A percentile compares a stretch with the other conserved stretches of the same genome.
These are phyloP conservation scores for Pseudohalonectria lignicola DNA, from an alignment of 2,329 filamentous ascomycete species.

Conservation along the genomic window DNA sequence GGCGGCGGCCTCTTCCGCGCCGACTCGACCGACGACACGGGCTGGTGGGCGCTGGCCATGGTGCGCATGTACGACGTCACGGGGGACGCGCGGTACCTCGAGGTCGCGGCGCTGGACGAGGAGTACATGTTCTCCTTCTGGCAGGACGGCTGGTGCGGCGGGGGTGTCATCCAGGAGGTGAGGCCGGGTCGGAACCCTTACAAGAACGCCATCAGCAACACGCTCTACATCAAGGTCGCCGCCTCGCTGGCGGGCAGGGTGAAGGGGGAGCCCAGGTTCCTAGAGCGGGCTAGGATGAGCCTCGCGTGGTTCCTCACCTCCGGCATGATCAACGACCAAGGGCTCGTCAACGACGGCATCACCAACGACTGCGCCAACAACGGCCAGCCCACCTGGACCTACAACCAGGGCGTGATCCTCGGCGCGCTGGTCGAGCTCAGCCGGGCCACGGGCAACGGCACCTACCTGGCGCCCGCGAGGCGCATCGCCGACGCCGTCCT, in stretches of 20 bases:
- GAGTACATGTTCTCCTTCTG: slow-evolving; percentile 42
- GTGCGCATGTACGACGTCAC: slow-evolving; percentile 46
- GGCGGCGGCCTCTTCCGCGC: slow-evolving; percentile 25
- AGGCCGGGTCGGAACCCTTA: slow-evolving; percentile 19
- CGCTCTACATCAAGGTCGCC: slow-evolving; percentile 43
- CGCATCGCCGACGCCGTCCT: slow-evolving; percentile 43
- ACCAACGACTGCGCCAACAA: slow-evolving; percentile 34
- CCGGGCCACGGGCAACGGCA: slow-evolving; percentile 27
- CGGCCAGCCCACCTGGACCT: slow-evolving; percentile 36
- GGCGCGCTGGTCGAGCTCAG: slow-evolving; percentile 42
- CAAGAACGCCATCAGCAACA: slow-evolving; percentile 47
- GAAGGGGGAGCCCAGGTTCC: slow-evolving; percentile 23
- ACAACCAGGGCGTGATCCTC: slow-evolving; percentile 49
- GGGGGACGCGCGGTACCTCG: slow-evolving; percentile 36
- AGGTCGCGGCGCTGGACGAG: slow-evolving; percentile 41
- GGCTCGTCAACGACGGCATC: slow-evolving; percentile 44
- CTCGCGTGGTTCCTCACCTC: slow-evolving; percentile 41
- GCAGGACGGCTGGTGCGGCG: slow-evolving; percentile 34
- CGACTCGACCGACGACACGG: slow-evolving; percentile 41
- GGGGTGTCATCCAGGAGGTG: slow-evolving; percentile 48
- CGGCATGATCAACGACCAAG: slow-evolving; percentile 39
- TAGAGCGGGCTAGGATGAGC: slow-evolving; percentile 34
- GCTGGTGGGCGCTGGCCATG: slow-evolving; percentile 54
- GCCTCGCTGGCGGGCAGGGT: slow-evolving; percentile 41
- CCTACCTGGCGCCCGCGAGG: slow-evolving; percentile 29